Conservation (phyloP, 2,329 filamentous ascomycete species). For the Cladosporium cucumerinum region DNA sequence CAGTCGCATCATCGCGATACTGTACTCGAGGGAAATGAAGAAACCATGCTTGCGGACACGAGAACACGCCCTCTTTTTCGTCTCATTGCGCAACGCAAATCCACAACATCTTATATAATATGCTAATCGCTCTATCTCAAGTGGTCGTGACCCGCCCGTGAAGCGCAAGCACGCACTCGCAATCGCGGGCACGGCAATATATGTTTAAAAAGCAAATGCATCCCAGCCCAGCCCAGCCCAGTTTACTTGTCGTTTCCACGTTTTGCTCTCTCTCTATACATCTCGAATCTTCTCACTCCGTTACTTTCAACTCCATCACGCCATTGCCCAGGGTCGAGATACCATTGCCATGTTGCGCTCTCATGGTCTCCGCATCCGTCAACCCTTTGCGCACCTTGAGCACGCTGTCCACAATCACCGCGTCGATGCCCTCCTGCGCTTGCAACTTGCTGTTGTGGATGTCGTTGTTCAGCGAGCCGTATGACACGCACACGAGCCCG, state of each 20-base stretch:
- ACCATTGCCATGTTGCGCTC: constrained; percentile 10
- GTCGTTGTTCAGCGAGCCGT: constrained; percentile 88
- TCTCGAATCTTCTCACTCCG: neutral
- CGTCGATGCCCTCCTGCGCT: constrained; percentile 93
- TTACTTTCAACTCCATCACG: neutral
- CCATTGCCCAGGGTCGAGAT: neutral
- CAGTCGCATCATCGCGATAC: neutral
- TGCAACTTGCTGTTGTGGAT: constrained; percentile 81
- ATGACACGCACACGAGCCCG: constrained; percentile 90
- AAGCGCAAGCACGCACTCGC: neutral
- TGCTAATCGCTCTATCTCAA: neutral
- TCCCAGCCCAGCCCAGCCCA: neutral
- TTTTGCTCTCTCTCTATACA: neutral
- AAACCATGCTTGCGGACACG: neutral
- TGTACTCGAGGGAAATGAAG: neutral
- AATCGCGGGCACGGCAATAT: neutral
- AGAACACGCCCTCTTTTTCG: neutral
- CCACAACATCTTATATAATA: neutral
- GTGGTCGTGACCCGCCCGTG: neutral
- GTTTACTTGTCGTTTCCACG: neutral
- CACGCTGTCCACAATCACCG: constrained; percentile 94
- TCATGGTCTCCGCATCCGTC: constrained; percentile 46
- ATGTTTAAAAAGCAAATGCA: neutral
- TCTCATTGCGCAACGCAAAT: neutral
- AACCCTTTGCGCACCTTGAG: constrained; percentile 88